Conservation (phyloP, 495 filamentous ascomycete genomes). For the Penicillium simplicissimum region DNA sequence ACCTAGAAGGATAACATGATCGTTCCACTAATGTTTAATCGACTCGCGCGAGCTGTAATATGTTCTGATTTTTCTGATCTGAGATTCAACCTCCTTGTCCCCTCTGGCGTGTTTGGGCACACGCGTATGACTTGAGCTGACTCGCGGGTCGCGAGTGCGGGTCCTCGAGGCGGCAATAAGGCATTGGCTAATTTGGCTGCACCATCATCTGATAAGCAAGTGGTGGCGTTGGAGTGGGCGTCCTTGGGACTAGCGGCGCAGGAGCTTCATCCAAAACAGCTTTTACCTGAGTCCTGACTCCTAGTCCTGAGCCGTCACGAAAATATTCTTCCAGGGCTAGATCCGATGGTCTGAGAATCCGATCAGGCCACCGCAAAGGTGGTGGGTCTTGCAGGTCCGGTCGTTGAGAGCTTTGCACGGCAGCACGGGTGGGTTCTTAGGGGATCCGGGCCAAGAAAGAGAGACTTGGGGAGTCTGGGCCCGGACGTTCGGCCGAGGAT, state of each 20-base stretch:
- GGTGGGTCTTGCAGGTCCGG: no score
- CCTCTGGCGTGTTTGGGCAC: not conserved
- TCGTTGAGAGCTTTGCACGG: no score
- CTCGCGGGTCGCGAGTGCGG: not conserved
- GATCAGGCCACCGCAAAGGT: not conserved
- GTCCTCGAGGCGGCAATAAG: not conserved
- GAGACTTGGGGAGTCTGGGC: not conserved
- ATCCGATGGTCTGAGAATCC: not conserved
- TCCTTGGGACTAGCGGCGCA: not conserved
- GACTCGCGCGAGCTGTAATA: not conserved
- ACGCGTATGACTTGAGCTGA: not conserved
- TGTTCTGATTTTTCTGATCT: not conserved
- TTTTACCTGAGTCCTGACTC: not conserved
- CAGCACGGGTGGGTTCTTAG: no score
- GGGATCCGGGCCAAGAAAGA: not conserved
- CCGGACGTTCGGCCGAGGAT: not conserved
- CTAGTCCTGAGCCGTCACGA: not conserved
- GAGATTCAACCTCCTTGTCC: no score
- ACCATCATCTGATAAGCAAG: slow-evolving; percentile 12
- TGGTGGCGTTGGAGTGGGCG: slow-evolving; percentile 3
- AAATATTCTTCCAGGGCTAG: not conserved
- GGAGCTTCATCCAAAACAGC: no score
- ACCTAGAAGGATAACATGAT: not conserved
- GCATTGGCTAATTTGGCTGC: not conserved
- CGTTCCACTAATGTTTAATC: not conserved